A percentile compares a stretch with the other conserved stretches of the same genome.
Conservation (phyloP, 176 grass and related monocot genomes). For the Oryza glumipatula region DNA sequence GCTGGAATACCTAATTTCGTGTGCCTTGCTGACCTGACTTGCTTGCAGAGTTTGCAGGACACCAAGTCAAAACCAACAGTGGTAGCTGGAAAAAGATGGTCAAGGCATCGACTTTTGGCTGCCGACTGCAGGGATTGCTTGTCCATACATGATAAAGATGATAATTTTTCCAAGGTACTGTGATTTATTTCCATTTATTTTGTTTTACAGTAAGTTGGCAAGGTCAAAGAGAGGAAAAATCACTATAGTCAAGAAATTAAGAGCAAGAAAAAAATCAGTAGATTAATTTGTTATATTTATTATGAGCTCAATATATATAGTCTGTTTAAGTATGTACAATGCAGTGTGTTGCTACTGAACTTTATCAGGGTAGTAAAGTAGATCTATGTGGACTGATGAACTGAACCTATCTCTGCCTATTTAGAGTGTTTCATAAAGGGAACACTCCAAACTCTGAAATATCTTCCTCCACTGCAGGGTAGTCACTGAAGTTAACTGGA, state of each 20-base stretch:
- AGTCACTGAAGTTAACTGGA: constrained; percentile 24
- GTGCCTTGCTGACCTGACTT: constrained; percentile 40
- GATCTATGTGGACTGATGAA: constrained; percentile 27
- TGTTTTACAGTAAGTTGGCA: constrained; percentile 6
- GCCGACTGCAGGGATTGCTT: constrained; percentile 9
- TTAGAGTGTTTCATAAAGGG: constrained; percentile 23
- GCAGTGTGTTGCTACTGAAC: background rate
- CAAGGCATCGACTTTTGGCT: constrained; percentile 23
- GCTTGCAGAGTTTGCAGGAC: constrained; percentile 32
- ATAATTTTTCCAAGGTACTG: background rate
- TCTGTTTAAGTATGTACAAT: constrained; percentile 35
- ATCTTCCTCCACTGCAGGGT: constrained; percentile 25
- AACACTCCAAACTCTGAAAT: constrained; percentile 6
- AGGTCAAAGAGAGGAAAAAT: background rate
- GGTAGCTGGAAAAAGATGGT: constrained; percentile 19
- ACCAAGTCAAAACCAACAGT: constrained; percentile 34
- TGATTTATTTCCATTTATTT: background rate
- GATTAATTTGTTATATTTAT: constrained; percentile 21
- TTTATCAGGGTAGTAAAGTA: constrained; percentile 8
- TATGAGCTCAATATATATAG: background rate
- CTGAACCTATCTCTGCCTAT: constrained; percentile 16
- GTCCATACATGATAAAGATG: background rate
- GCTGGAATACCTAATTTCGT: constrained; percentile 39
- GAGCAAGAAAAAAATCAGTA: background rate
- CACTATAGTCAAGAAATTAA: background rate